phyloP scores from a whole-genome alignment of 352 stramenopile species.

The Thalassiosira allenii region DNA sequence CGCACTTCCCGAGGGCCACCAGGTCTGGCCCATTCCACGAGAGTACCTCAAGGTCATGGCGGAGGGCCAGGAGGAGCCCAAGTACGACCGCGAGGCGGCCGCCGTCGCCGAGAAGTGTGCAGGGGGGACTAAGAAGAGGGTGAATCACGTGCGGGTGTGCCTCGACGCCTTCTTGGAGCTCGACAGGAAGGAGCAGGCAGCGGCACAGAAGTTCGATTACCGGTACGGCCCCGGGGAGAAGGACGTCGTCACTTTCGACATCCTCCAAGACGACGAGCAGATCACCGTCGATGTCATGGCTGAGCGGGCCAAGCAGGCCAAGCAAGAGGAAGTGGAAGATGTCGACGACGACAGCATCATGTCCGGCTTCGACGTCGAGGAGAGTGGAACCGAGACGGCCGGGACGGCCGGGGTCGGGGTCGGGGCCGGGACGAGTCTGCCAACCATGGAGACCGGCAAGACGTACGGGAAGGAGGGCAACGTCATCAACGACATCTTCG shows the following conservation, averaged over 20 bases:
- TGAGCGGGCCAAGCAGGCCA: too few relatives aligned
- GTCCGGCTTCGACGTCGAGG: not conserved
- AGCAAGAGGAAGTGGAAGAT: too few relatives aligned
- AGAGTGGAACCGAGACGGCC: too few relatives aligned
- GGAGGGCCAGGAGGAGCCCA: not conserved
- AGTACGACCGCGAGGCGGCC: not conserved
- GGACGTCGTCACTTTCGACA: not conserved
- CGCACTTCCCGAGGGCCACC: not conserved
- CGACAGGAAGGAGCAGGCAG: not conserved
- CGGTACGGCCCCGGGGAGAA: slow-evolving; percentile 12
- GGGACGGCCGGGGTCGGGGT: too few relatives aligned
- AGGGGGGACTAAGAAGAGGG: not conserved
- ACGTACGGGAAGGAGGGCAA: too few relatives aligned
- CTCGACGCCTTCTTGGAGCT: slow-evolving; percentile 9
- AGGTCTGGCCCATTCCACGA: not conserved
- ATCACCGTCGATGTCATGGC: slow-evolving; percentile 15
- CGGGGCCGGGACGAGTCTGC: too few relatives aligned
- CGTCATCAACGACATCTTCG: too few relatives aligned
- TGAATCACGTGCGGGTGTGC: not conserved
- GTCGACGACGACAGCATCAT: not conserved
- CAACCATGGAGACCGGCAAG: too few relatives aligned
- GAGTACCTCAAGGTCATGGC: not conserved
- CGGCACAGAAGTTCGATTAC: slow-evolving; percentile 2
- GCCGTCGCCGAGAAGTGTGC: not conserved
- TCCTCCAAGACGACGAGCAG: slow-evolving; percentile 6